Base-by-base conservation (phyloP, 176 grass and related monocot species). In the Zizania latifolia region DNA sequence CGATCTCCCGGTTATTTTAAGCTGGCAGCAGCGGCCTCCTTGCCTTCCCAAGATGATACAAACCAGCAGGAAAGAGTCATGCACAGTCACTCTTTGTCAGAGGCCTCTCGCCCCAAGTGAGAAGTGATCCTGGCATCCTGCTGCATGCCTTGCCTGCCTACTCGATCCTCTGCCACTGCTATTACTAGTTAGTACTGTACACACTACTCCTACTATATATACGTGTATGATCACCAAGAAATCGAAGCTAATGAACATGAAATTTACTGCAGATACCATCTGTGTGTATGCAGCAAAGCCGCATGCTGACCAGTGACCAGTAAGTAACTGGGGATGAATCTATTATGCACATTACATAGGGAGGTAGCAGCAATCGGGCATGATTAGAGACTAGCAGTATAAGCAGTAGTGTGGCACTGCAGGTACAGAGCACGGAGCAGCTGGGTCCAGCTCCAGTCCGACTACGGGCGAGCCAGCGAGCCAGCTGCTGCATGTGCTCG, bases 61-160 rank as follows among this genome's bases (percentile, higher is more conserved):
- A 88, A 88, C 67, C 86, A 83, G 80, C 80, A 79, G 86, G 27
- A 83, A 75, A 58, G 63, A 40, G 69, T 61, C 75, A 78, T 75
- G 75, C 74, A 66, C 75, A 88, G 80, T 73, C 86, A 79, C 75
- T 69, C 33, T 30, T 57, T 74, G 80, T 69, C 80, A 83, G 74
- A 56, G 3, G 48, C 79, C 56, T 43, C 43, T 19, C 51, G 23
- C 39, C 36, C 45, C 34, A n/a, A n/a, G n/a, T n/a, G n/a, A n/a
- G n/a, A n/a, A n/a, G n/a, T n/a, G n/a, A n/a, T n/a, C n/a, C n/a
- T n/a, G n/a, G 57, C 62, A 69, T 21, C 31, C n/a, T n/a, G 46
- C 27, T 60, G 31, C 71, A 44, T 1, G 16, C 21, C n/a, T n/a
- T 77, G 26, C 59, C 43, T 45, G 15, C 35, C 0, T 14, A 28